phyloP scores from a whole-genome alignment of 805 yeast genomes.

The Nakazawaea holstii region DNA sequence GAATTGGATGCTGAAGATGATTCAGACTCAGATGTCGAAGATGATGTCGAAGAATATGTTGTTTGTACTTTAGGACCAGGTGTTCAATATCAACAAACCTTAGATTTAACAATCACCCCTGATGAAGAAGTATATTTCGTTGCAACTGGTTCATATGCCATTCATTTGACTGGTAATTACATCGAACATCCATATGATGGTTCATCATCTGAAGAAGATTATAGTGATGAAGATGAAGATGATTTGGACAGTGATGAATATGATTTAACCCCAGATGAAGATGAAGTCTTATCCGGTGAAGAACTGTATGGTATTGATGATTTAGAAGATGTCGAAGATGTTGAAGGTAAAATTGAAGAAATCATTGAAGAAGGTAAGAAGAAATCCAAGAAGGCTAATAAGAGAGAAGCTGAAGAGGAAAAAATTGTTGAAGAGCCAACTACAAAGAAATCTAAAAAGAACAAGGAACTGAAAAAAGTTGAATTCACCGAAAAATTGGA shows the following conservation, averaged over 20 bases:
- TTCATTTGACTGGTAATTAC: conserved; percentile 91
- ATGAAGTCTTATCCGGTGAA: conserved; percentile 48
- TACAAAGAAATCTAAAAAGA: conserved; percentile 29
- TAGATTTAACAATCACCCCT: conserved; percentile 86
- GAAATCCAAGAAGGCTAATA: conserved; percentile 22
- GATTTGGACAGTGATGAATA: conserved; percentile 49
- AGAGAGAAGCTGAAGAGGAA: conserved; percentile 11
- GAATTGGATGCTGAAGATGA: conserved; percentile 50
- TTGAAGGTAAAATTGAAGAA: conserved; percentile 71
- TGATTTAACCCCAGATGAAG: conserved; percentile 74
- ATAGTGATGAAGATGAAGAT: conserved; percentile 37
- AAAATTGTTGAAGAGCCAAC: conserved; percentile 12
- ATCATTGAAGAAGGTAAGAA: conserved; percentile 54
- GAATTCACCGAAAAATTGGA: conserved; percentile 88
- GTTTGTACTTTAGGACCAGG: conserved; percentile 89
- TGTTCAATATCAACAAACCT: conserved; percentile 78
- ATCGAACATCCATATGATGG: conserved; percentile 92
- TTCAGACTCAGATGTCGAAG: conserved; percentile 59
- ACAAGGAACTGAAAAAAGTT: conserved; percentile 60
- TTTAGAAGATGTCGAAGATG: conserved; percentile 63
- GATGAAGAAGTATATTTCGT: conserved; percentile 92
- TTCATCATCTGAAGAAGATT: conserved; percentile 44
- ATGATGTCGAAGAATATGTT: conserved; percentile 77
- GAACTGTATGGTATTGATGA: conserved; percentile 53
- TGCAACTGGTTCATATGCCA: conserved; percentile 92